A percentile compares a stretch with the other conserved stretches of the same genome.
phyloP scores from a whole-genome alignment of 306 rosid species.

The Vachellia pachyceras region DNA sequence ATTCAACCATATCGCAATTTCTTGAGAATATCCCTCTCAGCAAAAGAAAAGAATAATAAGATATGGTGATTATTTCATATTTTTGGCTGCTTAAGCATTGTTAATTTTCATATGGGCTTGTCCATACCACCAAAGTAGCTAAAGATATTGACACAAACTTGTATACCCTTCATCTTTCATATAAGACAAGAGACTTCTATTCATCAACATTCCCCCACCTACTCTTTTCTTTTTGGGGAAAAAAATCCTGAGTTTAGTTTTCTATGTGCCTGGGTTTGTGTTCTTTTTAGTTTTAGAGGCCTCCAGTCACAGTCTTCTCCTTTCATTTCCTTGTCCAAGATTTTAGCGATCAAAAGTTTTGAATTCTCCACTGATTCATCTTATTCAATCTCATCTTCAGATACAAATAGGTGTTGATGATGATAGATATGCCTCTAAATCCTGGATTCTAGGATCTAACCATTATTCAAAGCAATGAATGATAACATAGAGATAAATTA shows the following conservation, averaged over 20 bases:
- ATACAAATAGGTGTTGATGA: neutral
- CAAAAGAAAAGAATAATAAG: neutral
- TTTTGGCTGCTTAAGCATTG: constrained; percentile 7
- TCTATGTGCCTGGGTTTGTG: neutral
- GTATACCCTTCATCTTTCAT: neutral
- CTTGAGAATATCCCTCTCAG: neutral
- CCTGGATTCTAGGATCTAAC: neutral
- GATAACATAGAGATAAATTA: neutral
- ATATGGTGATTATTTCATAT: constrained; percentile 5
- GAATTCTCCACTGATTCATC: neutral
- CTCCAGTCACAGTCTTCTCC: neutral
- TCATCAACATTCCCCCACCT: neutral
- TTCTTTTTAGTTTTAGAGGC: neutral
- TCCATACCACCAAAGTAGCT: neutral
- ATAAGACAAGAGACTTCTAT: neutral
- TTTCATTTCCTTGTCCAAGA: neutral
- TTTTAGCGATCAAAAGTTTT: neutral
- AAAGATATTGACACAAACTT: neutral
- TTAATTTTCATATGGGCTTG: neutral
- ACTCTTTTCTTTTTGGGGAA: neutral
- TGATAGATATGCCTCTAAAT: neutral
- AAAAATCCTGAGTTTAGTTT: neutral
- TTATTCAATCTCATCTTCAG: neutral
- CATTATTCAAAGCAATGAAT: neutral
- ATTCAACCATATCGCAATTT: neutral